A percentile compares a stretch with the other conserved stretches of the same genome.
These are phyloP conservation scores for Phyllosticta citriasiana DNA, from an alignment of 2,329 filamentous ascomycete species.

Conservation along the genomic window DNA sequence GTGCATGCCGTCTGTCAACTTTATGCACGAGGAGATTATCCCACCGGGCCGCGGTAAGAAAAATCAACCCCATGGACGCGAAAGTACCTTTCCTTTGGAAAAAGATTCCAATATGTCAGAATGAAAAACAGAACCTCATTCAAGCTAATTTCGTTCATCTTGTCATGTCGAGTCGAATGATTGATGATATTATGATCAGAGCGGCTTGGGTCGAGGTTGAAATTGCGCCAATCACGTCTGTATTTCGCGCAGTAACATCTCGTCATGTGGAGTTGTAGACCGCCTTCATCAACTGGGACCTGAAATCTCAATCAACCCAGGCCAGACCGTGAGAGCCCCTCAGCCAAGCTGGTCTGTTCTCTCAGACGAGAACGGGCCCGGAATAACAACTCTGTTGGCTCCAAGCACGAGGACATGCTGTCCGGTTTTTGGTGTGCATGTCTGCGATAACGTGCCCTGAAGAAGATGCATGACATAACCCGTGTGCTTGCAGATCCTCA, in stretches of 20 bases:
- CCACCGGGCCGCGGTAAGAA: not conserved
- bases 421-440: not conserved
- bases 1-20: not conserved
- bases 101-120: not conserved
- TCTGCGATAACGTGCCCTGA: not conserved
- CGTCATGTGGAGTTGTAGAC: not conserved
- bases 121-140: not conserved
- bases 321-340: not conserved
- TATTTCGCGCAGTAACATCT: not conserved
- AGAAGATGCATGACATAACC: not conserved
- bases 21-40: not conserved
- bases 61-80: not conserved
- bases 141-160: not conserved
- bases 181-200: not conserved
- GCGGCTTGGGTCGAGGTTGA: not conserved
- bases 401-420: not conserved
- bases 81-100: not conserved
- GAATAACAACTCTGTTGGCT: not conserved
- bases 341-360: not conserved
- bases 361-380: not conserved
- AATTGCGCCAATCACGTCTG: not conserved
- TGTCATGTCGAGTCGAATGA: not conserved
- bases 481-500: not conserved
- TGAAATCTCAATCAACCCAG: not conserved
- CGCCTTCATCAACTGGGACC: not conserved